Evolutionary conservation across 2,329 filamentous ascomycete species (phyloP).

Genomic region (Dactylellina haptotyla): DNA sequence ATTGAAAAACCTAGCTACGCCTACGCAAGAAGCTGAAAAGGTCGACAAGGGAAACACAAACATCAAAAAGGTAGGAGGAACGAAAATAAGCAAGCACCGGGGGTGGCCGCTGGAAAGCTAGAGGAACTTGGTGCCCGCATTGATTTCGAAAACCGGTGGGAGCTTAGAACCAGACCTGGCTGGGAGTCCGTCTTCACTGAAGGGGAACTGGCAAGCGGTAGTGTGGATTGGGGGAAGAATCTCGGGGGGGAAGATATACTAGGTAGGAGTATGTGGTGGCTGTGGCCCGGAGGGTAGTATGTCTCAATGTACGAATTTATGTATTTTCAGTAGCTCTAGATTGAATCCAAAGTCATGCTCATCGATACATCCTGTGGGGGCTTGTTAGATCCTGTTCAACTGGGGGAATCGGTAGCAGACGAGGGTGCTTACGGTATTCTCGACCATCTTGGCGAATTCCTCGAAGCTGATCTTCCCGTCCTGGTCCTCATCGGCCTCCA

Average conservation of each 20-base stretch:
- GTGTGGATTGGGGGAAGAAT: not conserved
- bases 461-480: conserved; percentile 99
- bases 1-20: conserved; percentile 48
- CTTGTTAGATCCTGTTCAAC: conserved; percentile 13
- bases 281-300: not conserved
- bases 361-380: conserved; percentile 70
- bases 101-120: no score
- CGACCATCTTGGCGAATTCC: conserved; percentile 98
- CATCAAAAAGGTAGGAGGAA: not conserved
- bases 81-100: not conserved
- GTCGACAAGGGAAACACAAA: not conserved
- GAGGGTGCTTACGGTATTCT: conserved; percentile 74
- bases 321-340: conserved; percentile 15
- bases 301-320: conserved; percentile 2
- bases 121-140: no score
- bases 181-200: conserved; percentile 9
- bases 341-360: conserved; percentile 75
- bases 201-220: not conserved
- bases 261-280: no score
- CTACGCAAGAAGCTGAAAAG: conserved; percentile 41
- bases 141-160: no score
- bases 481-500: conserved; percentile 95
- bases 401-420: conserved; percentile 60
- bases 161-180: no score
- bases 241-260: not conserved